phyloP scores from a whole-genome alignment of 495 filamentous ascomycete genomes.

The Penicillium lividum region DNA sequence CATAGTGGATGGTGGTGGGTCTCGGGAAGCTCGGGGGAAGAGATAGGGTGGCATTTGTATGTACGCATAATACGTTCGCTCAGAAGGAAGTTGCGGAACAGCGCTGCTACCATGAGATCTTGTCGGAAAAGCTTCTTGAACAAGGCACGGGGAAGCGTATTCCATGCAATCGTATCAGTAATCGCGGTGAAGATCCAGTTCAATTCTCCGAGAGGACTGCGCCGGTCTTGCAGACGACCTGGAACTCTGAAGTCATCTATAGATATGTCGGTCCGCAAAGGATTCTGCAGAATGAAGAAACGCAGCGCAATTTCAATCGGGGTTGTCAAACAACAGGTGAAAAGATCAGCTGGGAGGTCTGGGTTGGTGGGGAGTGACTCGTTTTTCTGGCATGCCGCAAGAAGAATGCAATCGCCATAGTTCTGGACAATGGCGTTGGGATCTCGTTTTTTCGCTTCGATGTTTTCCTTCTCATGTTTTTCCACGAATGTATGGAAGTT shows the following conservation, averaged over 20 bases:
- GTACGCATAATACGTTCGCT: conserved; percentile 94
- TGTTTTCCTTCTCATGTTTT: conserved; percentile 86
- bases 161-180: conserved; percentile 99
- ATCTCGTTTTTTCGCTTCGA: conserved; percentile 69
- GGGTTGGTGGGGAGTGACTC: conserved; percentile 98
- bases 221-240: conserved; percentile 84
- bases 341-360: conserved; percentile 89
- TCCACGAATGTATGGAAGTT: conserved; percentile 94
- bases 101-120: conserved; percentile 97
- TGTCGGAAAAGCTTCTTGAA: conserved; percentile 98
- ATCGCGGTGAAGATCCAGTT: conserved; percentile 99
- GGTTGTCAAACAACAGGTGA: conserved; percentile 93
- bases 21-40: conserved; percentile 82
- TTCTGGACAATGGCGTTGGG: conserved; percentile 70
- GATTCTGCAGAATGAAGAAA: conserved; percentile 93
- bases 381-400: conserved; percentile 84
- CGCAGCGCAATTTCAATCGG: conserved; percentile 95
- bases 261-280: conserved; percentile 70
- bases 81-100: conserved; percentile 94
- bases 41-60: conserved; percentile 91
- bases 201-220: conserved; percentile 91
- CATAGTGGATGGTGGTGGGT: conserved; percentile 92
- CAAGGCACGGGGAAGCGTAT: conserved; percentile 78
- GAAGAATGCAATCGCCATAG: conserved; percentile 80
- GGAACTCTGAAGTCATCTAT: conserved; percentile 77